Evolutionary conservation across 2,329 filamentous ascomycete genomes (phyloP), one percentile per base, ranked within the genome.

Genomic region (Ophioceras dolichostomum): DNA sequence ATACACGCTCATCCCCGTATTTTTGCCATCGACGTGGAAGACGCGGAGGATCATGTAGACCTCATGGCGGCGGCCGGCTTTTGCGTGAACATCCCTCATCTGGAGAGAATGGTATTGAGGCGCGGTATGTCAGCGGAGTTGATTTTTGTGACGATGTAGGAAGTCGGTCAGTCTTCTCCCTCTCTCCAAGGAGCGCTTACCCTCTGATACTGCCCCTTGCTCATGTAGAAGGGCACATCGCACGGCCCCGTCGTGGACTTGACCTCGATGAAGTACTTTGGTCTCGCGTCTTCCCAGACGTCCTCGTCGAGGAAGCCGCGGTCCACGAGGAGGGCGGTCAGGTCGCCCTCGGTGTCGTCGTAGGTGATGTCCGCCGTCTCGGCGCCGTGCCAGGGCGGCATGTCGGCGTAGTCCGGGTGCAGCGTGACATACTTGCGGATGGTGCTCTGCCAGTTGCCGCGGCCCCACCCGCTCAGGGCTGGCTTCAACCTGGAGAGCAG

Each of bases 351-450:
- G 1, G 16, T 14, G 43, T 71, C 67, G 1, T 40, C 36, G 39
- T 71, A 71, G 0, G 57, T 54, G 13, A 73, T 56, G 34, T 72
- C 68, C 0, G 67, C 53, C 0, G 62, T 70, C 43, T 72, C 66
- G 0, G 28, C 18, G 0, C 61, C 57, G 1, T 4, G 36, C 65
- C 64, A 70, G 4, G 51, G 37, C 0, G 31, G 13, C 47, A 71
- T 54, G 21, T 58, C 50, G 0, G 48, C 22, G 41, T 69, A 71
- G 1, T 58, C 49, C 2, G 54, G 50, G 40, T 68, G 62, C 0
- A 47, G 41, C 0, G 39, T 53, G 4, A 62, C 56, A 39, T 60
- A 55, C 17, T 52, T 49, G 9, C 67, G 54, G n/a, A 72, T 65
- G 0, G 46, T 66, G 41, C 66, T 71, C 39, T 55, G 49, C 68